Evolutionary conservation across 192 early-diverging fungal species (phyloP).

Genomic region (Jimgerdemannia flammicorona): DNA sequence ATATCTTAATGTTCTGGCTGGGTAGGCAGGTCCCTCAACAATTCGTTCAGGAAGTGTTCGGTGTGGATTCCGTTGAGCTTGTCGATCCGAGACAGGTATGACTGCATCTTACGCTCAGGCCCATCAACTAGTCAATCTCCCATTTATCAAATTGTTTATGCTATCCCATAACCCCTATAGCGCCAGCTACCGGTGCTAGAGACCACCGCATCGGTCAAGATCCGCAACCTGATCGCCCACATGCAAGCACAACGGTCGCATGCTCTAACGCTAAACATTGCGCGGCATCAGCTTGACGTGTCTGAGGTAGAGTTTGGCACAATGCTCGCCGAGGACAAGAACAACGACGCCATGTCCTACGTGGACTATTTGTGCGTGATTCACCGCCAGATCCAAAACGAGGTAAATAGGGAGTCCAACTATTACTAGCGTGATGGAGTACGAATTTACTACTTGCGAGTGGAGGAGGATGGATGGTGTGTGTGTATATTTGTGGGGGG

Average conservation of each 20-base stretch:
- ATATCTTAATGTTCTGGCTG: constrained; percentile 80
- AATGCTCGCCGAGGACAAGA: constrained; percentile 85
- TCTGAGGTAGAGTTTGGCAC: constrained; percentile 75
- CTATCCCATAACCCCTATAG: constrained; percentile 44
- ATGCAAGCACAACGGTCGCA: constrained; percentile 62
- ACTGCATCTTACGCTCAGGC: not conserved
- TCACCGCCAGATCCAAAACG: constrained; percentile 83
- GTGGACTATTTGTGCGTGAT: constrained; percentile 89
- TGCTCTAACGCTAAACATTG: constrained; percentile 66
- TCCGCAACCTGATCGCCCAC: constrained; percentile 62
- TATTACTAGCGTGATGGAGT: not conserved
- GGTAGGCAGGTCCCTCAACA: constrained; percentile 64
- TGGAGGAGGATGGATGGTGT: not conserved
- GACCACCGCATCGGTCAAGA: constrained; percentile 54
- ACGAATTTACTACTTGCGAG: not conserved
- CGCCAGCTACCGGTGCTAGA: constrained; percentile 62
- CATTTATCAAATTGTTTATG: not conserved
- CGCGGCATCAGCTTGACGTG: constrained; percentile 83
- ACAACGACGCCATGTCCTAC: constrained; percentile 84
- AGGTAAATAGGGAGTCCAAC: constrained; percentile 41
- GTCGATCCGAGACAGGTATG: constrained; percentile 67
- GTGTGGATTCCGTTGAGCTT: constrained; percentile 64
- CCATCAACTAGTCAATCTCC: constrained; percentile 2
- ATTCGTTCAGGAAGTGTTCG: constrained; percentile 78
- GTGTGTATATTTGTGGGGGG: not conserved